Evolutionary conservation across 1,139 yeast species (phyloP), one percentile per base, ranked within the genome.

Genomic region (Geotrichum macrosporum): DNA sequence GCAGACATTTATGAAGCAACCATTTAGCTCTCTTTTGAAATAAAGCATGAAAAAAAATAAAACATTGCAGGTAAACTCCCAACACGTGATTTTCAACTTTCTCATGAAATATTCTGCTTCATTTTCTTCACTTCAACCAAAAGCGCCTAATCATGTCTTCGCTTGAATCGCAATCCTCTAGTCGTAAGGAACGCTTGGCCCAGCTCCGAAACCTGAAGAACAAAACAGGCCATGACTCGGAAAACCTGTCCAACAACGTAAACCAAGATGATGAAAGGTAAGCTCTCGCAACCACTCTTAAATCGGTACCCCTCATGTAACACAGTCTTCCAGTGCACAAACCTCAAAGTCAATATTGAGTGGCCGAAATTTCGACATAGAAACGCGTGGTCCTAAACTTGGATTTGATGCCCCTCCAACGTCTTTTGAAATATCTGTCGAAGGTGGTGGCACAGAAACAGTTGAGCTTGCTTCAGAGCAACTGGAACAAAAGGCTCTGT

Each of bases 121-220:
- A 5, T 29, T 5, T 29, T 15, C 13, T 29, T 9, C 32, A 6
- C 10, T 24, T 24, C 27, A 24, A n/a, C n/a, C n/a, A n/a, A n/a
- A n/a, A 24, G 10, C 27, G 27, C 27, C 27, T 6, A 29, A n/a
- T n/a, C 32, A 29, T 29, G 32, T 56, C 65, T 48, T 63, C 71
- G 13, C 51, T 70, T 32, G 69, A 69, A 42, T 57, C 63, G n/a
- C 73, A 69, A 48, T 65, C 72, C 2, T 59, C 56, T 6, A 69
- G 62, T 24, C 60, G 76, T 50, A 70, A 66, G 50, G 66, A 64
- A 31, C 57, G 71, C 35, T 57, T 72, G 6, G 68, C 68, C 2
- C 65, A 63, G 30, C 59, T 72, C 24, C 60, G 71, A 35, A 58
- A 58, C 44, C 59, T 68, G 36, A 62, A 62, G 41, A 53, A 60